phyloP scores from a whole-genome alignment of 2,329 filamentous ascomycete species.

The Cladorrhinum sp. region DNA sequence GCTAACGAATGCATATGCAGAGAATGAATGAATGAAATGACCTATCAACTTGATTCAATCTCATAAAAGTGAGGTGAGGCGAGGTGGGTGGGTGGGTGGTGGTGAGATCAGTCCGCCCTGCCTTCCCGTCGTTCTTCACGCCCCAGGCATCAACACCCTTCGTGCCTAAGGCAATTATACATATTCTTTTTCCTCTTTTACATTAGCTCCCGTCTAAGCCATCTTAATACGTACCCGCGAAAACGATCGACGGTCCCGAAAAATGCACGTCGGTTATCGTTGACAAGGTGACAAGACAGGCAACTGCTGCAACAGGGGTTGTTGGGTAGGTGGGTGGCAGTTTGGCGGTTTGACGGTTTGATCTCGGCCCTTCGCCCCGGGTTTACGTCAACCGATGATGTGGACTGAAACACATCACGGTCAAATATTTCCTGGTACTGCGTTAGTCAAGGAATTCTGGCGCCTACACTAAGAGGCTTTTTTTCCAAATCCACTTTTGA shows the following conservation, averaged over 20 bases:
- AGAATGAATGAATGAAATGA: too few species aligned
- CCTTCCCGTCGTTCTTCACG: neutral
- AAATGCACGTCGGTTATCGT: neutral
- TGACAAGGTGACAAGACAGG: too few species aligned
- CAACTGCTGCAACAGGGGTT: too few species aligned
- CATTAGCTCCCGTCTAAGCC: neutral
- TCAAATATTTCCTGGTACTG: too few species aligned
- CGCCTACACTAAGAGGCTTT: neutral
- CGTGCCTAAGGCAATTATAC: slow-evolving; percentile 13
- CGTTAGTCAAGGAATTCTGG: neutral
- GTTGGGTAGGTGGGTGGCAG: too few species aligned
- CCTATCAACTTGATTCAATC: neutral
- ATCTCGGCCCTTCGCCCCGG: neutral
- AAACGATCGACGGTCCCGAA: neutral
- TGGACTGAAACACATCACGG: neutral
- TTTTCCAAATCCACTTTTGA: neutral
- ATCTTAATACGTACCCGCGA: neutral
- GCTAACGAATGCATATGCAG: neutral
- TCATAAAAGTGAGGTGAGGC: slow-evolving; percentile 15
- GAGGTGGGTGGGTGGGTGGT: neutral
- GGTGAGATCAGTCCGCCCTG: neutral
- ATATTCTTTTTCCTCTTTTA: neutral
- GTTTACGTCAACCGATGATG: slow-evolving; percentile 5
- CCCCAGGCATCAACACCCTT: neutral
- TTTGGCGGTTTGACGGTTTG: neutral